Percentiles rank a stretch among this genome's conserved stretches.
These are phyloP conservation scores for Nakazawaea peltata DNA, from an alignment of 805 yeast genomes.

Conservation along the genomic window DNA sequence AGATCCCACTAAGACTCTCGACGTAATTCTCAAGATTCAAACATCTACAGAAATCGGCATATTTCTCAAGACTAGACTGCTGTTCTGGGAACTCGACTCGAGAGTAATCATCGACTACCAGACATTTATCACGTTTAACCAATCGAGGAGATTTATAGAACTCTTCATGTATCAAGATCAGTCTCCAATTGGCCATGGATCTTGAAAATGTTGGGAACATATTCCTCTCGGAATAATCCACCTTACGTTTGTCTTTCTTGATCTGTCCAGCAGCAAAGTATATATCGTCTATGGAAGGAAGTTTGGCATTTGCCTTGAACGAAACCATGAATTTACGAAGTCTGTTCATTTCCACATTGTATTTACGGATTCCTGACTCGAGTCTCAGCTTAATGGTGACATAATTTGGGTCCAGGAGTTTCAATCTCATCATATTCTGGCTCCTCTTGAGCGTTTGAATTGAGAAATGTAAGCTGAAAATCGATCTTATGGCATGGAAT, in stretches of 20 bases:
- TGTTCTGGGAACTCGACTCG: not conserved
- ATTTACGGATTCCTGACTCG: not conserved
- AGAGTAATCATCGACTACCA: not conserved
- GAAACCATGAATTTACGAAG: not conserved
- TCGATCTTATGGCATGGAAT: slow-evolving; percentile 6
- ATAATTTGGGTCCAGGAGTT: slow-evolving; percentile 1
- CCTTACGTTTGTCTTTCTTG: not conserved
- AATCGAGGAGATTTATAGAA: not conserved
- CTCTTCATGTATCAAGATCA: slow-evolving; percentile 4
- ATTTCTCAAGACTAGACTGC: not conserved
- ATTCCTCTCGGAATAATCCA: not conserved
- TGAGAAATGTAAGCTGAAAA: slow-evolving; percentile 1
- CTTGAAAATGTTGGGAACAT: slow-evolving; percentile 4
- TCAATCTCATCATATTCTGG: not conserved
- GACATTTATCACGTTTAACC: not conserved
- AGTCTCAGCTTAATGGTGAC: not conserved
- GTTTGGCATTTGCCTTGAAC: not conserved
- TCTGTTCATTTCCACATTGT: not conserved
- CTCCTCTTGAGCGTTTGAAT: slow-evolving; percentile 1
- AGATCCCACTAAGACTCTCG: not conserved
- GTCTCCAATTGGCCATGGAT: slow-evolving; percentile 8
- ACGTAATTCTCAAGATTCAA: slow-evolving; percentile 1
- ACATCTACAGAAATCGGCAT: not conserved
- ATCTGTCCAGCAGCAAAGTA: not conserved
- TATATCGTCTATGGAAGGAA: slow-evolving; percentile 1